phyloP scores from a whole-genome alignment of 1,284 basidiomycete species.

The Ceratobasidium sp. region DNA sequence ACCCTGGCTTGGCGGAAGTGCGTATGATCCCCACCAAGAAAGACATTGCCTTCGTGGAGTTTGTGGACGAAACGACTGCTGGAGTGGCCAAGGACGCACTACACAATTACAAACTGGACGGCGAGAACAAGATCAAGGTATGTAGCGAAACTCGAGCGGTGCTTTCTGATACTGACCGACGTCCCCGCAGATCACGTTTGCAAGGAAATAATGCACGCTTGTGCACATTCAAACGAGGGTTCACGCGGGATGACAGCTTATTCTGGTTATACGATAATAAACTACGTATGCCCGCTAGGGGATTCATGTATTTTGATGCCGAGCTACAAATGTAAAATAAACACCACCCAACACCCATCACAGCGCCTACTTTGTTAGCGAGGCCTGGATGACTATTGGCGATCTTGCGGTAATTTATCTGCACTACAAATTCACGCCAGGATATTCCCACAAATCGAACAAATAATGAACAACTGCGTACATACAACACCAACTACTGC shows the following conservation, averaged over 20 bases:
- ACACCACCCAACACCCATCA: background rate
- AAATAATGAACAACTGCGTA: conserved; percentile 1
- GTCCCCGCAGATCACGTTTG: conserved; percentile 62
- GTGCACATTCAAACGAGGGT: conserved; percentile 30
- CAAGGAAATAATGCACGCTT: conserved; percentile 56
- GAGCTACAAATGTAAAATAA: conserved; percentile 21
- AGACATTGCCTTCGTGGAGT: conserved; percentile 97
- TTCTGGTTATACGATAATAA: conserved; percentile 23
- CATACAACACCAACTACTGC: conserved; percentile 13
- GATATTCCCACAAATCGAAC: background rate
- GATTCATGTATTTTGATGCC: conserved; percentile 8
- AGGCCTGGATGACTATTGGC: background rate
- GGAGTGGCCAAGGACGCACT: conserved; percentile 89
- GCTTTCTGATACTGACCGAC: conserved; percentile 24
- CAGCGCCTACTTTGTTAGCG: too few species aligned
- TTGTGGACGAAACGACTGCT: conserved; percentile 87
- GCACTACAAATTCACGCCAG: background rate
- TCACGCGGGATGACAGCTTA: background rate
- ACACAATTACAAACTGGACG: conserved; percentile 95
- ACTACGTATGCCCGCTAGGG: background rate
- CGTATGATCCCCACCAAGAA: conserved; percentile 95
- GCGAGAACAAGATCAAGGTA: conserved; percentile 96
- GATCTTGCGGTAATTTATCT: background rate
- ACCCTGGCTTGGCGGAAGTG: conserved; percentile 92
- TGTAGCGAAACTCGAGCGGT: background rate